phyloP scores from a whole-genome alignment of 2,329 filamentous ascomycete species.

The Pseudogymnoascus sp. region DNA sequence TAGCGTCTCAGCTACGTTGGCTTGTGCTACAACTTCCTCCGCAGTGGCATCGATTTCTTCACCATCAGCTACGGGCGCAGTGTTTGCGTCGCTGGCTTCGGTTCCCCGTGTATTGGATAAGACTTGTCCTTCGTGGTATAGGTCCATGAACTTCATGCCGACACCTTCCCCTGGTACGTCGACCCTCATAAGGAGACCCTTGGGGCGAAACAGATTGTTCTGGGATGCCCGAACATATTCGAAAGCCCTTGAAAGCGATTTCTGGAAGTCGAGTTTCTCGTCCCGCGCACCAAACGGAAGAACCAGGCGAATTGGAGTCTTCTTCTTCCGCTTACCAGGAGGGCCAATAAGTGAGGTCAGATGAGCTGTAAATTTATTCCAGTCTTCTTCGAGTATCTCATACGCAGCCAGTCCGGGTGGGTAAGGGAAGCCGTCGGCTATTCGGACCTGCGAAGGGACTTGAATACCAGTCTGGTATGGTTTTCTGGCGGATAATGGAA shows the following conservation, averaged over 20 bases:
- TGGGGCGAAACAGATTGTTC: slow-evolving; percentile 16
- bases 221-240: slow-evolving; percentile 17
- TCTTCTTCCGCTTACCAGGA: not conserved
- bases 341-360: not conserved
- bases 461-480: slow-evolving; percentile 12
- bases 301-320: not conserved
- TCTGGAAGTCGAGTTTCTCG: slow-evolving; percentile 12
- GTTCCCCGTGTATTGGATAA: slow-evolving; percentile 5
- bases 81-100: not conserved
- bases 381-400: slow-evolving; percentile 12
- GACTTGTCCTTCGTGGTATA: slow-evolving; percentile 14
- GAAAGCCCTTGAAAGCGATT: slow-evolving; percentile 14
- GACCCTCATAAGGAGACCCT: slow-evolving; percentile 18
- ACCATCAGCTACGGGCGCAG: not conserved
- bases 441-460: slow-evolving; percentile 11
- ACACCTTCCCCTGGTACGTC: slow-evolving; percentile 22
- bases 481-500: not conserved
- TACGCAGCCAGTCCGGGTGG: slow-evolving; percentile 13
- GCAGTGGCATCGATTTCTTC: not conserved
- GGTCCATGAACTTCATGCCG: slow-evolving; percentile 20
- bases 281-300: not conserved
- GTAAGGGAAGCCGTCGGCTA: slow-evolving; percentile 16
- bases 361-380: slow-evolving; percentile 10
- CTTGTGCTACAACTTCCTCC: not conserved
- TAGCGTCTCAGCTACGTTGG: not conserved